Evolutionary conservation across 768 basidiomycete species (phyloP).

Genomic region (Calocybe indica): DNA sequence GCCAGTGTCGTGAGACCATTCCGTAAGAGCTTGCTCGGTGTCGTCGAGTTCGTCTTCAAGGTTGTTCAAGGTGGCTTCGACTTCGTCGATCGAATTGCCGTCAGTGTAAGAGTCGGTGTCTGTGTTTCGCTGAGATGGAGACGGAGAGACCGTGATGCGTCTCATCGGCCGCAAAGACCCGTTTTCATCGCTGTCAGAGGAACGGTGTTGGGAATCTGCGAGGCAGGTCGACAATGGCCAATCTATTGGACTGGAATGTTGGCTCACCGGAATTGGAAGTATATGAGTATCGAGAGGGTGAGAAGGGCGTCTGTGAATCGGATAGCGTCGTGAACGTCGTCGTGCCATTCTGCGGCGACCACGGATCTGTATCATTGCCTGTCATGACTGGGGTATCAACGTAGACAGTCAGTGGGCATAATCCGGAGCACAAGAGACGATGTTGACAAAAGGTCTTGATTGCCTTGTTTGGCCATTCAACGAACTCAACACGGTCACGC

Average conservation of each 20-base stretch:
- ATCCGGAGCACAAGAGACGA: no score
- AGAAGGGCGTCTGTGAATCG: slow-evolving; percentile 46
- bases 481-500: no score
- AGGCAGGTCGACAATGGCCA: slow-evolving; percentile 3
- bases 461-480: no score
- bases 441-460: no score
- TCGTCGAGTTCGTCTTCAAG: slow-evolving; percentile 65
- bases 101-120: slow-evolving; percentile 39
- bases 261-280: slow-evolving; percentile 48
- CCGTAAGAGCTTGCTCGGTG: slow-evolving; percentile 57
- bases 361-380: slow-evolving; percentile 29
- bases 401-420: no score
- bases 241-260: neutral
- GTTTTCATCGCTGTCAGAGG: slow-evolving; percentile 40
- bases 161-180: slow-evolving; percentile 40
- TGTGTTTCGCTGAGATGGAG: slow-evolving; percentile 28
- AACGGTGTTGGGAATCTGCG: slow-evolving; percentile 39
- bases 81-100: slow-evolving; percentile 62
- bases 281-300: slow-evolving; percentile 57
- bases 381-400: no score
- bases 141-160: slow-evolving; percentile 50
- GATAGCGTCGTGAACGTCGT: slow-evolving; percentile 49
- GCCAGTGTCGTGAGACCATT: slow-evolving; percentile 54
- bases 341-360: slow-evolving; percentile 62
- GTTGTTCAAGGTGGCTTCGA: slow-evolving; percentile 61